These are phyloP conservation scores for Scheffersomyces stipitis DNA, from an alignment of 805 yeast species.

Conservation along the genomic window DNA sequence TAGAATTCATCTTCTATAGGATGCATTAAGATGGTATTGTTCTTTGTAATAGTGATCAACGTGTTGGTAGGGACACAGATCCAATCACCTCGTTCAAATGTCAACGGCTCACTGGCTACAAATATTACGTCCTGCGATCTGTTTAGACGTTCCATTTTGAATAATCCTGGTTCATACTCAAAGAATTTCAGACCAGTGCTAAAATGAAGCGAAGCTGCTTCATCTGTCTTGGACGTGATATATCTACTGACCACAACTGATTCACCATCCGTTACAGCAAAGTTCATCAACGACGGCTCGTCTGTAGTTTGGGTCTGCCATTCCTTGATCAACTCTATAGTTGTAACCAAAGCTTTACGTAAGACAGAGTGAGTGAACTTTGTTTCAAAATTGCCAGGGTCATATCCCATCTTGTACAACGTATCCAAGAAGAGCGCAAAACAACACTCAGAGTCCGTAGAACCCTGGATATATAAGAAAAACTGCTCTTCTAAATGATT, in stretches of 20 bases:
- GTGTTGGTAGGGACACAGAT: constrained; percentile 95
- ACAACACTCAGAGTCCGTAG: constrained; percentile 94
- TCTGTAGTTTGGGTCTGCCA: constrained; percentile 70
- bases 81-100: constrained; percentile 98
- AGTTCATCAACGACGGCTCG: constrained; percentile 80
- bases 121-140: constrained; percentile 93
- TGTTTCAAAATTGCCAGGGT: constrained; percentile 47
- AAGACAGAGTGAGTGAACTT: constrained; percentile 53
- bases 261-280: constrained; percentile 93
- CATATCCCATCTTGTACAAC: constrained; percentile 69
- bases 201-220: constrained; percentile 94
- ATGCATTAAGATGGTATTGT: constrained; percentile 83
- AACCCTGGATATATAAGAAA: constrained; percentile 81
- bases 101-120: constrained; percentile 95
- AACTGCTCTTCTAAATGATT: constrained; percentile 76
- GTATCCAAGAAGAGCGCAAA: constrained; percentile 86
- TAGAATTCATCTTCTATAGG: constrained; percentile 91
- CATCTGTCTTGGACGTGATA: constrained; percentile 85
- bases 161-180: constrained; percentile 88
- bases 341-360: constrained; percentile 66
- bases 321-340: constrained; percentile 71
- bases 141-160: constrained; percentile 90
- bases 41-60: constrained; percentile 68
- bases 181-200: constrained; percentile 90
- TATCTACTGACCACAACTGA: constrained; percentile 85